Evolutionary conservation across 177 flowering plant species (phyloP).

Genomic region (Vitis hybrid): DNA sequence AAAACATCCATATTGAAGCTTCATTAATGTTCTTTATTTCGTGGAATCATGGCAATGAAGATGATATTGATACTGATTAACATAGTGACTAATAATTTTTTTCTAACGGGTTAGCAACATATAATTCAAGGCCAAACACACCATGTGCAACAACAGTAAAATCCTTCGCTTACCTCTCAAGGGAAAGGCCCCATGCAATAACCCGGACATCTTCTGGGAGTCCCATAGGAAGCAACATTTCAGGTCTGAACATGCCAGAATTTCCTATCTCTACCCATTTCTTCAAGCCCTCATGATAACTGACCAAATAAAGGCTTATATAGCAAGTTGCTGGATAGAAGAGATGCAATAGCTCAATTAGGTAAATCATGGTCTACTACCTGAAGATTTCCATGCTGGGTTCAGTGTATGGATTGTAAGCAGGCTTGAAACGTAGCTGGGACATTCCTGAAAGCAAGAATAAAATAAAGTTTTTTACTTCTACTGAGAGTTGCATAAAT

Average conservation of each 20-base stretch:
- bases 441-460: conserved; percentile 67
- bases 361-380: conserved; percentile 30
- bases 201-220: conserved; percentile 91
- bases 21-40: no score
- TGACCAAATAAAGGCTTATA: conserved; percentile 20
- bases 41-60: not conserved
- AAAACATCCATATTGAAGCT: no score
- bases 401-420: conserved; percentile 97
- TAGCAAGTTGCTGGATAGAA: not conserved
- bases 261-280: conserved; percentile 99
- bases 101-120: no score
- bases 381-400: conserved; percentile 99
- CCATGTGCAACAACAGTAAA: no score
- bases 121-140: no score
- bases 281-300: conserved; percentile 90
- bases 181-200: conserved; percentile 99
- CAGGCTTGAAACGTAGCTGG: conserved; percentile 84
- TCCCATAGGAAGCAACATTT: conserved; percentile 98
- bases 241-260: conserved; percentile 99
- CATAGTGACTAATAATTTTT: not conserved
- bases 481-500: not conserved
- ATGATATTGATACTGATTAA: not conserved
- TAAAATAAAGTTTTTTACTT: not conserved
- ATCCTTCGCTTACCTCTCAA: conserved; percentile 62
- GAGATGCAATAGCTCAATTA: not conserved